Evolutionary conservation across 352 stramenopile species (phyloP), one percentile per base, ranked within the genome.

Genomic region (Phytophthora syringae): DNA sequence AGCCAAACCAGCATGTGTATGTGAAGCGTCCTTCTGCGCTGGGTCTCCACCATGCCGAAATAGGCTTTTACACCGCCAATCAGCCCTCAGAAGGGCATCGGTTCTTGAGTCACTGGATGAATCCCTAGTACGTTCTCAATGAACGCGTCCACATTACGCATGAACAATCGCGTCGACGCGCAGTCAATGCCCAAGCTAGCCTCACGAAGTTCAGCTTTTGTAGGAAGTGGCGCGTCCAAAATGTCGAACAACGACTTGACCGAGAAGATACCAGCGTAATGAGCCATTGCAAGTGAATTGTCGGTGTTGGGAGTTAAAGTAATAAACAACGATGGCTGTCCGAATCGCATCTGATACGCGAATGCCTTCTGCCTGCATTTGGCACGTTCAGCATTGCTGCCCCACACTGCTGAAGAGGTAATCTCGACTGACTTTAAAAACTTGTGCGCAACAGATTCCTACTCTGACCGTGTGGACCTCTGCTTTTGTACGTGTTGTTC

Each of bases 1-100:
- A 50, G 16, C 43, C 43, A 50, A 32, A 50, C 34, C 24, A 50
- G 18, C 32, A 50, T 34, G 21, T 50, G 43, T 5, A 50, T n/a
- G 16, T 50, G 43, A 50, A 50, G 43, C 10, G 43, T 27, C 6
- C 43, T 22, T 25, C 45, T 25, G 5, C 45, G 25, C 27, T 52
- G 45, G 13, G 45, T 52, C 21, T 52, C 25, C 24, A 52, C 27
- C 45, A 52, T 52, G 16, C 45, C 45, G 16, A 52, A 52, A 39
- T 52, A 52, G 15, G 45, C 27, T 9, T 21, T 18, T 18, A 52
- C 45, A 25, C 16, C 15, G 21, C 45, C 45, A 39, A 52, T 25
- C 3, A 52, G 13, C 24, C 45, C 45, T 25, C 24, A 13, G 21
- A 21, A 16, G 11, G 12, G 12, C 45, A 28, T 24, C 4, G 24